phyloP scores from a whole-genome alignment of 176 grass and related monocot species.

The Aegilops umbellulata region DNA sequence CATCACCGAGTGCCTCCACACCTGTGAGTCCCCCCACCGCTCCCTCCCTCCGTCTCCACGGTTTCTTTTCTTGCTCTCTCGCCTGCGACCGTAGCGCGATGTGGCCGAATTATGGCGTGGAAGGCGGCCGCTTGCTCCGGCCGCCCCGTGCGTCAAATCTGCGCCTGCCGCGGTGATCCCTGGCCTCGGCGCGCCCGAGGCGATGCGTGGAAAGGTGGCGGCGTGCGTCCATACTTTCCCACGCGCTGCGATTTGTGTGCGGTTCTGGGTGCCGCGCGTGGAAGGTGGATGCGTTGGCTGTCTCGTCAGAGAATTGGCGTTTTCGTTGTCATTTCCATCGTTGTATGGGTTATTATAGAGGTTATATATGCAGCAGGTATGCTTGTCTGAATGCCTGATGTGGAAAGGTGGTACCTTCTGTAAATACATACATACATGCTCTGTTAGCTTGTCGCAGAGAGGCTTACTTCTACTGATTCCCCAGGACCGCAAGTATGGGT shows the following conservation, averaged over 20 bases:
- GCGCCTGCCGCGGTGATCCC: neutral
- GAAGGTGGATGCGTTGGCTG: neutral
- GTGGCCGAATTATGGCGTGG: neutral
- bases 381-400: neutral
- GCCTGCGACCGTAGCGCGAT: neutral
- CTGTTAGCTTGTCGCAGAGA: neutral
- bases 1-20: slow-evolving; percentile 85
- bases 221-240: neutral
- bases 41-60: neutral
- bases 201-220: slow-evolving; percentile 32
- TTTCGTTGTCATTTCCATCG: neutral
- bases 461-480: neutral
- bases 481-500: neutral
- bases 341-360: neutral
- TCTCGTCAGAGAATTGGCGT: neutral
- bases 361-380: neutral
- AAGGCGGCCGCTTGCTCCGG: neutral
- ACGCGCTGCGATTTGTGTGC: neutral
- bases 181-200: neutral
- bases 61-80: neutral
- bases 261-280: neutral
- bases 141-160: slow-evolving; percentile 16
- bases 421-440: neutral
- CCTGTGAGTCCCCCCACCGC: slow-evolving; percentile 46
- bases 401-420: neutral